Evolutionary conservation across 139 green algal genomes (phyloP).

Genomic region (Coelastrella sp.): DNA sequence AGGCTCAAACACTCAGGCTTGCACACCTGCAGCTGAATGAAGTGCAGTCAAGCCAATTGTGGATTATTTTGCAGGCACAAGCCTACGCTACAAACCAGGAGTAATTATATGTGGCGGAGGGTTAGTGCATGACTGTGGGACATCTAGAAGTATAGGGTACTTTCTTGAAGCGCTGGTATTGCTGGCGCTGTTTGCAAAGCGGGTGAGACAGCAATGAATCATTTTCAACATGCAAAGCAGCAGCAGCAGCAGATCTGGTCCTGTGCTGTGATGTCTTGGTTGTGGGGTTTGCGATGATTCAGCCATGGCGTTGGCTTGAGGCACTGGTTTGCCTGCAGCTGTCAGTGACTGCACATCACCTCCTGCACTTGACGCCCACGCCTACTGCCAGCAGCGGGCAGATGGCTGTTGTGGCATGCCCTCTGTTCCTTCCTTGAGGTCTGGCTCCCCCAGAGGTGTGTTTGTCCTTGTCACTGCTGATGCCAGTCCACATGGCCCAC

Average conservation of each 20-base stretch:
- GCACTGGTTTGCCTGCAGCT: no score
- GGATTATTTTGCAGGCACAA: conserved; percentile 75
- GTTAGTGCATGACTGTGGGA: conserved; percentile 92
- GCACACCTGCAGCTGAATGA: not conserved
- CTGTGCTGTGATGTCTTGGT: no score
- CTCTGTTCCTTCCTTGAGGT: not conserved
- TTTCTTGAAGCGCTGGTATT: conserved; percentile 94
- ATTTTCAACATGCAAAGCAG: not conserved
- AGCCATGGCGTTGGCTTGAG: no score
- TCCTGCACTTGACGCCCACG: no score
- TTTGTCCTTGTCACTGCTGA: no score
- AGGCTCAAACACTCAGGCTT: not conserved
- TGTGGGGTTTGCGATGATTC: no score
- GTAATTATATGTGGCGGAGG: conserved; percentile 77
- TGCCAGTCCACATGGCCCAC: not conserved
- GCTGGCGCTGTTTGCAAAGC: conserved; percentile 93
- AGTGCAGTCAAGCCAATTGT: not conserved
- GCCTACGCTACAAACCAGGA: conserved; percentile 90
- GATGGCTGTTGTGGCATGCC: no score
- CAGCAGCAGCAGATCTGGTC: not conserved
- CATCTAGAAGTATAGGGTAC: conserved; percentile 86
- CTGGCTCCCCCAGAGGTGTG: not conserved
- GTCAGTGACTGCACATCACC: no score
- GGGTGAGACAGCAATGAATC: conserved; percentile 63
- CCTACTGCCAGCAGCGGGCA: not conserved